Conservation (phyloP, 148 eudicot genomes). For the Vaccinium myrtillus region DNA sequence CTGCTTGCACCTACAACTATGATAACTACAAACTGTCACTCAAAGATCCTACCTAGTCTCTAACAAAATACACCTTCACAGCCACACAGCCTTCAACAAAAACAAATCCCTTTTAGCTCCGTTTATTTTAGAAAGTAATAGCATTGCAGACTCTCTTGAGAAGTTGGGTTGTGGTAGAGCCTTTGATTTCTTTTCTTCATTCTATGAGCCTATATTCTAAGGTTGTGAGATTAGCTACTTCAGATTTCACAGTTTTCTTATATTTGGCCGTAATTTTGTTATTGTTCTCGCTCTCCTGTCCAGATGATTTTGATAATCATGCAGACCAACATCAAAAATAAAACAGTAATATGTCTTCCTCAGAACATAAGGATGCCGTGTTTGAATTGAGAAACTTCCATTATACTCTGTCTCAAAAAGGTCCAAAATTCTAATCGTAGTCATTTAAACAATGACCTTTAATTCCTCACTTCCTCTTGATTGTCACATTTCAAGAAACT, state of each 20-base stretch:
- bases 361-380: not conserved
- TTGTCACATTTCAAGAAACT: not conserved
- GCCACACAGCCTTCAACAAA: not conserved
- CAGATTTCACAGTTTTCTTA: not conserved
- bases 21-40: not conserved
- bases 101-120: not conserved
- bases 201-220: not conserved
- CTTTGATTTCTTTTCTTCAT: not conserved
- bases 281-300: not conserved
- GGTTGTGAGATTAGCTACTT: not conserved
- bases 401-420: not conserved
- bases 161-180: not conserved
- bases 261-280: not conserved
- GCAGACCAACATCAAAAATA: not conserved
- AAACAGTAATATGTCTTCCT: not conserved
- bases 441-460: not conserved
- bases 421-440: not conserved
- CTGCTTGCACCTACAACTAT: not conserved
- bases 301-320: not conserved
- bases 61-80: not conserved
- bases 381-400: conserved; percentile 1
- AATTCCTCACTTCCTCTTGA: not conserved
- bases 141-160: not conserved
- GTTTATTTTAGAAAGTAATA: not conserved
- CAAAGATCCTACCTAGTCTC: not conserved